phyloP scores from a whole-genome alignment of 2,329 filamentous ascomycete genomes.

The Colletotrichum lupini region DNA sequence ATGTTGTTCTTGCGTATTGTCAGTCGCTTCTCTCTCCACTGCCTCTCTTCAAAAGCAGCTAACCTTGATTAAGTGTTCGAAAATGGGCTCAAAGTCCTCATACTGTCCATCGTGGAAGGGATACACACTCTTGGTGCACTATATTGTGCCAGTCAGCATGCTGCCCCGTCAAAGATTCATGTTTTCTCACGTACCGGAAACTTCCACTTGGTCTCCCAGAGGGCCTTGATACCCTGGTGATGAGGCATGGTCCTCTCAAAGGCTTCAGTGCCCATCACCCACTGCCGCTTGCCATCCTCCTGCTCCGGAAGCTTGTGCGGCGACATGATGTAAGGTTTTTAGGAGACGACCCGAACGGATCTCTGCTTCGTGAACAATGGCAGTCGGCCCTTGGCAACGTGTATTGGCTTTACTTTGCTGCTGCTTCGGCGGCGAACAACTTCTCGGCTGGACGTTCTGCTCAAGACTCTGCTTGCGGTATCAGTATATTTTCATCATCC shows the following conservation, averaged over 20 bases:
- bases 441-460: constrained; percentile 4
- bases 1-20: constrained; percentile 56
- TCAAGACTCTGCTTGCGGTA: constrained; percentile 17
- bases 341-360: constrained; percentile 42
- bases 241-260: constrained; percentile 63
- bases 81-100: constrained; percentile 77
- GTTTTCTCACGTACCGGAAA: constrained; percentile 63
- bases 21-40: not conserved
- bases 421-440: constrained; percentile 41
- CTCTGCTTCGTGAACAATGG: constrained; percentile 47
- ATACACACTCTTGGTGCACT: constrained; percentile 72
- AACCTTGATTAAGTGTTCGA: constrained; percentile 69
- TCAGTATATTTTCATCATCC: not conserved
- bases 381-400: constrained; percentile 37
- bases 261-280: constrained; percentile 56
- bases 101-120: constrained; percentile 79
- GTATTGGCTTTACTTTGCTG: constrained; percentile 41
- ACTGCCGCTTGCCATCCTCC: constrained; percentile 47
- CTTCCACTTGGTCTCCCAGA: constrained; percentile 85
- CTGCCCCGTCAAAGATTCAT: not conserved
- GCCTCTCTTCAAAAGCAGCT: not conserved
- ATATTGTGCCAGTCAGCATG: not conserved
- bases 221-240: constrained; percentile 67
- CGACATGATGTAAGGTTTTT: constrained; percentile 40
- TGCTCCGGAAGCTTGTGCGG: constrained; percentile 39